Evolutionary conservation across 305 asterid species (phyloP).

Genomic region (Fraxinus sp.): DNA sequence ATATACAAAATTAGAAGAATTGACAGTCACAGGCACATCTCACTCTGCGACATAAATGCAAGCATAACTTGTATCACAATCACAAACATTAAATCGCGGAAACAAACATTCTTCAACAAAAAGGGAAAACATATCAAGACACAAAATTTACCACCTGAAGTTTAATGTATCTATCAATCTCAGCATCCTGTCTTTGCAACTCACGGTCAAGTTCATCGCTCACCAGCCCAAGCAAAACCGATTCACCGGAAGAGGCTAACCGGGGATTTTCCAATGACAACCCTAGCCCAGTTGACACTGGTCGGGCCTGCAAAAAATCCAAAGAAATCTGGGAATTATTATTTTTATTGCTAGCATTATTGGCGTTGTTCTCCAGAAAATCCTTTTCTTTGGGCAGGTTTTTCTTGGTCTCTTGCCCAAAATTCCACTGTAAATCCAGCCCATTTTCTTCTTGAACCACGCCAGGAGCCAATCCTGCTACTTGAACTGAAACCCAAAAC

Average conservation of each 20-base stretch:
- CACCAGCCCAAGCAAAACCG: slow-evolving; percentile 63
- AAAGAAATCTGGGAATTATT: slow-evolving; percentile 71
- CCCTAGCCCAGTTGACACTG: slow-evolving; percentile 92
- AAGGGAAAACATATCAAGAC: not conserved
- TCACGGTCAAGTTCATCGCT: slow-evolving; percentile 76
- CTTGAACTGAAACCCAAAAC: slow-evolving; percentile 52
- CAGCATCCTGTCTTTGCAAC: slow-evolving; percentile 82
- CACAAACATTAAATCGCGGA: not conserved
- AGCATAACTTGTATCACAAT: not conserved
- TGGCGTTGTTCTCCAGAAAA: slow-evolving; percentile 52
- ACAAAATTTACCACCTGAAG: slow-evolving; percentile 53
- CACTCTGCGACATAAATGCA: not conserved
- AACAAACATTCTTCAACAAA: not conserved
- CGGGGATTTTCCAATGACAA: slow-evolving; percentile 82
- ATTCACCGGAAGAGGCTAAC: slow-evolving; percentile 66
- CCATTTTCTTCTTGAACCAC: slow-evolving; percentile 50
- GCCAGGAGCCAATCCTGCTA: slow-evolving; percentile 65
- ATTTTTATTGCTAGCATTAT: slow-evolving; percentile 44
- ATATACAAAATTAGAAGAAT: slow-evolving; percentile 10
- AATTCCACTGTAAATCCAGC: slow-evolving; percentile 66
- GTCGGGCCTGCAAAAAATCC: slow-evolving; percentile 75
- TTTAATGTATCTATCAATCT: slow-evolving; percentile 74
- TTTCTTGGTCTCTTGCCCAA: slow-evolving; percentile 55
- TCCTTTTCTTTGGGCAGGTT: slow-evolving; percentile 72
- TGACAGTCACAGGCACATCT: not conserved